These are phyloP conservation scores for Circinella umbellata DNA, from an alignment of 371 early-diverging fungal species.

Conservation along the genomic window DNA sequence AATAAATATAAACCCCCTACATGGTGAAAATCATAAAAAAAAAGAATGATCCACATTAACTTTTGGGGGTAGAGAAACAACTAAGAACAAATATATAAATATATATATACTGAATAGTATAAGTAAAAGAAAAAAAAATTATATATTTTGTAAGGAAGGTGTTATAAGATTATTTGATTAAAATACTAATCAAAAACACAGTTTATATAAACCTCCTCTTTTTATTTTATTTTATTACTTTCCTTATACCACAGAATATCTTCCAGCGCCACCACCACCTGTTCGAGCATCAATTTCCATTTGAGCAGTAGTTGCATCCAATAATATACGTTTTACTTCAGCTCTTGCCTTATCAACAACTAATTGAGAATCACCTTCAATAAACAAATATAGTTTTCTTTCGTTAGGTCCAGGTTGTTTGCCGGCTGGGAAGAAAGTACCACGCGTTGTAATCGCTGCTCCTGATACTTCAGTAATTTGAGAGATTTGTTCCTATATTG, in stretches of 20 bases:
- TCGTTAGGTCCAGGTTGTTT: conserved; percentile 78
- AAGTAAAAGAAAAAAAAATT: too few relatives aligned
- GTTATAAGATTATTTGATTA: too few relatives aligned
- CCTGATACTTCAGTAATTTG: conserved; percentile 92
- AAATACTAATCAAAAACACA: too few relatives aligned
- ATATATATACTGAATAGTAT: too few relatives aligned
- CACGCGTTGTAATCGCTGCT: conserved; percentile 94
- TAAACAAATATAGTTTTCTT: conserved; percentile 91
- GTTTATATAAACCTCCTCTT: not conserved
- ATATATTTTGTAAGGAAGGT: too few relatives aligned
- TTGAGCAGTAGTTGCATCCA: conserved; percentile 81
- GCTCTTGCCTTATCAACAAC: conserved; percentile 90
- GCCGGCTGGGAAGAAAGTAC: conserved; percentile 86
- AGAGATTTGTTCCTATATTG: conserved; percentile 78
- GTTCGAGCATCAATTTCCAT: conserved; percentile 74
- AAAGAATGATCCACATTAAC: too few relatives aligned
- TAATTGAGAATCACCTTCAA: conserved; percentile 92
- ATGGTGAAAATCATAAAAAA: not conserved
- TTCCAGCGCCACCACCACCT: conserved; percentile 44
- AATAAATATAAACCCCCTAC: not conserved
- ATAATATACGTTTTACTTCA: conserved; percentile 90
- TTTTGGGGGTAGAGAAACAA: too few relatives aligned
- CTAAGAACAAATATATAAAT: too few relatives aligned
- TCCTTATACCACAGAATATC: conserved; percentile 54
- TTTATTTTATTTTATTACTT: not conserved